Conservation (phyloP, 1,139 yeast species). For the Suhomyces terraborum region DNA sequence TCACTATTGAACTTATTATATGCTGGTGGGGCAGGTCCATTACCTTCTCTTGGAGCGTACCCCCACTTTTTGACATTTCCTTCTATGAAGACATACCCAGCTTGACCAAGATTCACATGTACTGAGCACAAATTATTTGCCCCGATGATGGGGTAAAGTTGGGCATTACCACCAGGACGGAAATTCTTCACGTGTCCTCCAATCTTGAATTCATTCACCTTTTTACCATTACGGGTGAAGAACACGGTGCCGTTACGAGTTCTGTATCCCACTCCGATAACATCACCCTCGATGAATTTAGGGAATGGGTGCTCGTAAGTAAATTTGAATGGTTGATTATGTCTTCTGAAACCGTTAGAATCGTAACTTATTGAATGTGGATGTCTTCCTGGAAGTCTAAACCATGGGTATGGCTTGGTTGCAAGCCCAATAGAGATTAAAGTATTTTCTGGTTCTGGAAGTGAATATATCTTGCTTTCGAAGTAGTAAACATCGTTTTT, state of each 20-base stretch:
- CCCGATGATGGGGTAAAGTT: slow-evolving; percentile 54
- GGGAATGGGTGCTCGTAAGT: slow-evolving; percentile 47
- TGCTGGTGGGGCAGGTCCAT: slow-evolving; percentile 64
- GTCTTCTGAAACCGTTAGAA: slow-evolving; percentile 53
- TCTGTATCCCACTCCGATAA: slow-evolving; percentile 67
- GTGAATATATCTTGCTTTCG: slow-evolving; percentile 65
- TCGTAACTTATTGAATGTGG: slow-evolving; percentile 52
- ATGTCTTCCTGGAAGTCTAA: slow-evolving; percentile 59
- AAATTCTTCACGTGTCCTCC: slow-evolving; percentile 67
- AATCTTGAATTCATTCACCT: slow-evolving; percentile 61
- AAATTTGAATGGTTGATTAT: slow-evolving; percentile 52
- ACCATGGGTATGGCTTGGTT: slow-evolving; percentile 59
- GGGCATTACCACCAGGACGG: slow-evolving; percentile 40
- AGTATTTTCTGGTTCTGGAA: slow-evolving; percentile 58
- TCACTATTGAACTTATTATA: slow-evolving; percentile 57
- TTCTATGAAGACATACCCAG: slow-evolving; percentile 60
- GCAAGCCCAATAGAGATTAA: slow-evolving; percentile 49
- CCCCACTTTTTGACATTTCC: slow-evolving; percentile 67
- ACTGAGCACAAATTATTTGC: slow-evolving; percentile 54
- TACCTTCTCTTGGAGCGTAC: slow-evolving; percentile 62
- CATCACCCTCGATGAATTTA: slow-evolving; percentile 56
- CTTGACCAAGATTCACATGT: slow-evolving; percentile 59
- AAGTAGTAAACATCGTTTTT: slow-evolving; percentile 88
- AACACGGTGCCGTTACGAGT: slow-evolving; percentile 62
- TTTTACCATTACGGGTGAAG: slow-evolving; percentile 71